phyloP scores from a whole-genome alignment of 2,329 filamentous ascomycete species.

The Macrophomina pseudophaseolina region DNA sequence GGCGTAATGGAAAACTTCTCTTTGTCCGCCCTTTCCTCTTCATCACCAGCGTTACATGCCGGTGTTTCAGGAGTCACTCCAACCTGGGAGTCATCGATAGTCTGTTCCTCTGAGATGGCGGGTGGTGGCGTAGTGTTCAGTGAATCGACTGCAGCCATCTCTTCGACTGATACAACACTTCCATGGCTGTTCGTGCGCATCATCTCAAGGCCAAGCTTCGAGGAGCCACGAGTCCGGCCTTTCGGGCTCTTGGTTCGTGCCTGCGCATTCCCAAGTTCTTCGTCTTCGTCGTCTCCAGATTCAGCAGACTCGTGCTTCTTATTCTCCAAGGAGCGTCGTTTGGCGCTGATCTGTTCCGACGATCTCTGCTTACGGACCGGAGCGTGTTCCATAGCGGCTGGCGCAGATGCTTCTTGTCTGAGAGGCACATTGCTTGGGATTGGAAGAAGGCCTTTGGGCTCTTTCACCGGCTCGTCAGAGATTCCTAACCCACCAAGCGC shows the following conservation, averaged over 20 bases:
- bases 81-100: constrained; percentile 34
- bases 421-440: constrained; percentile 40
- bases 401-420: constrained; percentile 58
- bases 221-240: constrained; percentile 56
- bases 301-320: constrained; percentile 76
- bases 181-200: constrained; percentile 96
- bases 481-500: constrained; percentile 75
- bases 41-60: not conserved
- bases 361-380: constrained; percentile 67
- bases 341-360: constrained; percentile 74
- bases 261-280: constrained; percentile 73
- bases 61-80: constrained; percentile 30
- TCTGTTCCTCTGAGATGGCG: constrained; percentile 47
- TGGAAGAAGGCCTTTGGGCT: constrained; percentile 32
- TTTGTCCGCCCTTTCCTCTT: not conserved
- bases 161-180: constrained; percentile 64
- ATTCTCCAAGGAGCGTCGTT: constrained; percentile 76
- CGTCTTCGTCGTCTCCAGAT: constrained; percentile 93
- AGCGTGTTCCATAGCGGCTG: constrained; percentile 61
- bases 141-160: constrained; percentile 43
- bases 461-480: constrained; percentile 59
- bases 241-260: constrained; percentile 58
- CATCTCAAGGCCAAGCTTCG: constrained; percentile 95
- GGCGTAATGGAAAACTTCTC: constrained; percentile 49
- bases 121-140: constrained; percentile 46